A percentile compares a stretch with the other conserved stretches of the same genome.
These are phyloP conservation scores for Pythium phragmitis DNA, from an alignment of 352 stramenopile genomes.

Conservation along the genomic window DNA sequence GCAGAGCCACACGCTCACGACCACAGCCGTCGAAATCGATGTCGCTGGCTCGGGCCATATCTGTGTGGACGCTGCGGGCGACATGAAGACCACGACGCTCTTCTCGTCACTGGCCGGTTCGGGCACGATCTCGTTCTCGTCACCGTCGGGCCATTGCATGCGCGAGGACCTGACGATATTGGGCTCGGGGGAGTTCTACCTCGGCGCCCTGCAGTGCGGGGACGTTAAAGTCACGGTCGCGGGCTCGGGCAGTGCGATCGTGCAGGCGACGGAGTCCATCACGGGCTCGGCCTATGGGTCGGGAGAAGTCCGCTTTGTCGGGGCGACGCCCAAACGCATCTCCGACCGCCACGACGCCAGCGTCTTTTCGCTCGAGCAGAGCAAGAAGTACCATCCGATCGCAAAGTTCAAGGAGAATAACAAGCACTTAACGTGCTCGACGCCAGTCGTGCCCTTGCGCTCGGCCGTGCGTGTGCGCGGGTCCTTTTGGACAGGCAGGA, in stretches of 20 bases:
- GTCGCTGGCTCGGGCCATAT: slow-evolving; percentile 25
- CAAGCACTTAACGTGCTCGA: slow-evolving; percentile 3
- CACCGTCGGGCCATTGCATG: slow-evolving; percentile 6
- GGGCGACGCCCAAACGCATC: slow-evolving; percentile 20
- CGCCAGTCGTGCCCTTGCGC: slow-evolving; percentile 3
- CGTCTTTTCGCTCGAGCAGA: slow-evolving; percentile 20
- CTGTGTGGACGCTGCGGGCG: slow-evolving; percentile 11
- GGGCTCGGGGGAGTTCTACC: slow-evolving; percentile 18
- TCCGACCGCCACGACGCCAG: slow-evolving; percentile 24
- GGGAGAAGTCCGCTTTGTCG: slow-evolving; percentile 30
- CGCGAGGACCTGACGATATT: slow-evolving; percentile 13
- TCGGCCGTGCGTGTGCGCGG: slow-evolving; percentile 11
- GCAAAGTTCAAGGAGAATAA: slow-evolving; percentile 20
- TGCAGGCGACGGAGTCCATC: slow-evolving; percentile 21
- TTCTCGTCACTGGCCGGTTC: slow-evolving; percentile 10
- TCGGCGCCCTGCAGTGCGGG: slow-evolving; percentile 15
- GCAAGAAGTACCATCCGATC: slow-evolving; percentile 27
- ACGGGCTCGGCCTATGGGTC: slow-evolving; percentile 15
- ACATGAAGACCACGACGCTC: slow-evolving; percentile 11
- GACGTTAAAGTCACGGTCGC: slow-evolving; percentile 23
- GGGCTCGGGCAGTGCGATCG: slow-evolving; percentile 15
- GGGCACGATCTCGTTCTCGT: slow-evolving; percentile 20
- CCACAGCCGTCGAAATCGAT: neutral
- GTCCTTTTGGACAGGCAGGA: slow-evolving; percentile 3
- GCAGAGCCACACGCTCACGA: neutral